phyloP scores from a whole-genome alignment of 2,329 filamentous ascomycete species.

The Colletotrichum eremochloae region DNA sequence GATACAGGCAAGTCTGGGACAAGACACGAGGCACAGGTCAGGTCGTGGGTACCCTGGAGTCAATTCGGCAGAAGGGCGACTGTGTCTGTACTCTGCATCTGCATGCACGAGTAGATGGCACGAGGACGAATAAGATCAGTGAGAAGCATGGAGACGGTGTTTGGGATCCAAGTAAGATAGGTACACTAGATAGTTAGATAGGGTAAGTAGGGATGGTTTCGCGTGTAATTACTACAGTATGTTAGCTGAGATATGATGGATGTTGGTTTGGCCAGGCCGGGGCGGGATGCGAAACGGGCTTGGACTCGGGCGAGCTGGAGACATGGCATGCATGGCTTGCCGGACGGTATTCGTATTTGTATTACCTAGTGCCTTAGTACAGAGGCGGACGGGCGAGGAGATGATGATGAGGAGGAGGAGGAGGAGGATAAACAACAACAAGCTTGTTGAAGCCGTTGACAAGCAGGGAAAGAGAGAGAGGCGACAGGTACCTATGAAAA shows the following conservation, averaged over 20 bases:
- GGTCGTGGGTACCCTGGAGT: not conserved
- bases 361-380: no score
- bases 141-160: not conserved
- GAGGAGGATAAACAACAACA: no score
- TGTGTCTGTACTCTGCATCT: no score
- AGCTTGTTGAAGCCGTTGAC: no score
- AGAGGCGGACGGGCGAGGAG: no score
- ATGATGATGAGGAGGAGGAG: no score
- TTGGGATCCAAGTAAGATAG: not conserved
- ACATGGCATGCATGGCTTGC: not conserved
- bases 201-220: not conserved
- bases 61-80: not conserved
- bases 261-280: conserved; percentile 20
- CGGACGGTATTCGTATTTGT: no score
- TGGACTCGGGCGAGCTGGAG: conserved; percentile 8
- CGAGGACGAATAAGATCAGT: not conserved
- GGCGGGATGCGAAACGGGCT: conserved; percentile 29
- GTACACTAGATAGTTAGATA: not conserved
- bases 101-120: not conserved
- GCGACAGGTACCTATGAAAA: no score
- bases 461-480: no score
- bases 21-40: conserved; percentile 31
- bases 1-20: conserved; percentile 27
- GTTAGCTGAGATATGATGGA: not conserved
- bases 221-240: not conserved